These are phyloP conservation scores for Thielaviopsis ethacetica DNA, from an alignment of 2,329 filamentous ascomycete species.

Conservation along the genomic window DNA sequence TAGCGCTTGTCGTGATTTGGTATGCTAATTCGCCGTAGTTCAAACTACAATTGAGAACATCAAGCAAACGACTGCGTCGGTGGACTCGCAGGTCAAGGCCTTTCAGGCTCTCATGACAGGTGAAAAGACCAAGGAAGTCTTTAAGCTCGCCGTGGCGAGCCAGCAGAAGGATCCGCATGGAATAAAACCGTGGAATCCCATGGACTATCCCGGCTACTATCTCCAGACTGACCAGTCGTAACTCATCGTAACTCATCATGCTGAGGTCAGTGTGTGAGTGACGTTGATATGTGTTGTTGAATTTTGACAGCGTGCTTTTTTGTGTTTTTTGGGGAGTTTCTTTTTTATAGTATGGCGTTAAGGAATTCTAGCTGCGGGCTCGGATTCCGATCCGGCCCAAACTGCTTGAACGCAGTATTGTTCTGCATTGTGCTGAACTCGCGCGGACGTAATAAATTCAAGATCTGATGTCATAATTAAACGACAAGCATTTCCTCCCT, in stretches of 20 bases:
- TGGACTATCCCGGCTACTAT: conserved; percentile 43
- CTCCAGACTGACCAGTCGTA: conserved; percentile 1
- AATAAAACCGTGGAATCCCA: conserved; percentile 42
- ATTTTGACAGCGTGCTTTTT: not conserved
- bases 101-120: conserved; percentile 31
- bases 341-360: no score
- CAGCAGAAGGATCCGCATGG: conserved; percentile 35
- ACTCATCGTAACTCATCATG: not conserved
- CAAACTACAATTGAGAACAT: conserved; percentile 28
- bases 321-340: no score
- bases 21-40: conserved; percentile 17
- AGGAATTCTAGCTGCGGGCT: no score
- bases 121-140: conserved; percentile 30
- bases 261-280: not conserved
- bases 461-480: no score
- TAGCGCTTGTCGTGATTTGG: no score
- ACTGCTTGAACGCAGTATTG: no score
- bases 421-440: no score
- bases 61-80: not conserved
- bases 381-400: no score
- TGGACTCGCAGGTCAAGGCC: conserved; percentile 23
- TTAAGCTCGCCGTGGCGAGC: conserved; percentile 37
- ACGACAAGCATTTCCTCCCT: not conserved
- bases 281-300: not conserved
- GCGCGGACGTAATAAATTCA: no score